These are phyloP conservation scores for Panellus pusillus DNA, from an alignment of 768 basidiomycete genomes.

Conservation along the genomic window DNA sequence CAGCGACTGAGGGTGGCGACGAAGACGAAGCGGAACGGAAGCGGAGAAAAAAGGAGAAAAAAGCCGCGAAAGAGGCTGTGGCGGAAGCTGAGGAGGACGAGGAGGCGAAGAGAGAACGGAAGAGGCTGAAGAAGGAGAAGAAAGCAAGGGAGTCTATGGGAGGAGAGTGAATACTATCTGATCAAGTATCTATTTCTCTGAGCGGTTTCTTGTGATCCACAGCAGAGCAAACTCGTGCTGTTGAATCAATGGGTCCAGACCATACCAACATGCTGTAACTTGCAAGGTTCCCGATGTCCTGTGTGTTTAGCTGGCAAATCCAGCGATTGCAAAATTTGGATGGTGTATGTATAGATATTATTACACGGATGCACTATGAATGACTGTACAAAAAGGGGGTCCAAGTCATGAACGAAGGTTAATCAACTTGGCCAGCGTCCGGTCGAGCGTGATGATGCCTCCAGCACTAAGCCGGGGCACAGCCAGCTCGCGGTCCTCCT, in stretches of 20 bases:
- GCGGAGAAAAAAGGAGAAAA: slow-evolving; percentile 66
- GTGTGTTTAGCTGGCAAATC: too few relatives aligned
- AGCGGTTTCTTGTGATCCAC: too few relatives aligned
- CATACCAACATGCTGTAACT: too few relatives aligned
- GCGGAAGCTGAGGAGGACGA: slow-evolving; percentile 52
- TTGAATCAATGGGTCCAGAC: too few relatives aligned
- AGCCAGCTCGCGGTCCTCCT: slow-evolving; percentile 45
- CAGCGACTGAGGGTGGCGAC: slow-evolving; percentile 30
- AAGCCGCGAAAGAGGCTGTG: slow-evolving; percentile 47
- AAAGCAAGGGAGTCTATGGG: slow-evolving; percentile 50
- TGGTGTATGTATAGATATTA: background rate
- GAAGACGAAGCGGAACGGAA: slow-evolving; percentile 56
- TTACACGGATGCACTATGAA: slow-evolving; percentile 3
- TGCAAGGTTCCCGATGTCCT: too few relatives aligned
- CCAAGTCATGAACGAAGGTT: slow-evolving; percentile 6
- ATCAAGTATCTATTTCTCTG: too few relatives aligned
- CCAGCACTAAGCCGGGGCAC: slow-evolving; percentile 80
- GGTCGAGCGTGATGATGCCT: slow-evolving; percentile 74
- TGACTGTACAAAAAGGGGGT: background rate
- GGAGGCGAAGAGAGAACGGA: slow-evolving; percentile 60
- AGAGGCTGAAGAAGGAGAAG: slow-evolving; percentile 69
- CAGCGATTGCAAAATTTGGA: too few relatives aligned
- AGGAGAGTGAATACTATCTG: slow-evolving; percentile 28
- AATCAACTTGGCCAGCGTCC: slow-evolving; percentile 64
- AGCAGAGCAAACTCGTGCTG: too few relatives aligned